Evolutionary conservation across 495 filamentous ascomycete species (phyloP), one percentile per base, ranked within the genome.

Genomic region (Haplographium delicatum): DNA sequence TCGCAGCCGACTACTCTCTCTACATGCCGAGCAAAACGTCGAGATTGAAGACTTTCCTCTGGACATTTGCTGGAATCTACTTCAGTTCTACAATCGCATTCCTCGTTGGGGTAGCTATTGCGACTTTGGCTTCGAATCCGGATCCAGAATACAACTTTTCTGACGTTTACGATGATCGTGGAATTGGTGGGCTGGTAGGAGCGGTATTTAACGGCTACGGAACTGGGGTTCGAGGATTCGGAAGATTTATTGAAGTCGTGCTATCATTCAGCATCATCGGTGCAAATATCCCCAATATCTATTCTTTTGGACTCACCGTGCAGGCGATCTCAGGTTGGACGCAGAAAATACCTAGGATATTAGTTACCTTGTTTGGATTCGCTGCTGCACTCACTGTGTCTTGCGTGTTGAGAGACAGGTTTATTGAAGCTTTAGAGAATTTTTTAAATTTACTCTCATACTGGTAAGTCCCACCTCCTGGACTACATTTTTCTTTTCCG

Each of bases 1-100:
- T 81, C 31, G 76, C 72, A 0, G 70, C 71, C 0, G 81, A 83
- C 56, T 84, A 48, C 74, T 58, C 81, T 79, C 60, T 75, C 75
- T 11, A 72, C 79, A 45, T 82, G 81, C 58, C 80, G 75, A 0
- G 73, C 51, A 65, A 68, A 11, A 78, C 74, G 1, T 62, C 65
- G 4, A 65, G 66, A 34, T 60, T 66, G 42, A 81, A 79, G 54
- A 67, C 80, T 10, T 83, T 81, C 47, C 16, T 65, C 41, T 44
- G 73, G 26, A 74, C 73, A 0, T 68, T 63, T 25, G 49, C 67
- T 13, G 72, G 72, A 1, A 61, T 67, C 42, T 72, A 58, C 1
- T 68, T 79, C 23, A 72, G 81, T 0, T 80, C 78, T 0, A 72
- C 63, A 30, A 68, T 83, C 47, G 73, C 71, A 27, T 76, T 78